A percentile compares a stretch with the other conserved stretches of the same genome.
These are phyloP conservation scores for Kwoniella sp. DNA, from an alignment of 768 basidiomycete genomes.

Conservation along the genomic window DNA sequence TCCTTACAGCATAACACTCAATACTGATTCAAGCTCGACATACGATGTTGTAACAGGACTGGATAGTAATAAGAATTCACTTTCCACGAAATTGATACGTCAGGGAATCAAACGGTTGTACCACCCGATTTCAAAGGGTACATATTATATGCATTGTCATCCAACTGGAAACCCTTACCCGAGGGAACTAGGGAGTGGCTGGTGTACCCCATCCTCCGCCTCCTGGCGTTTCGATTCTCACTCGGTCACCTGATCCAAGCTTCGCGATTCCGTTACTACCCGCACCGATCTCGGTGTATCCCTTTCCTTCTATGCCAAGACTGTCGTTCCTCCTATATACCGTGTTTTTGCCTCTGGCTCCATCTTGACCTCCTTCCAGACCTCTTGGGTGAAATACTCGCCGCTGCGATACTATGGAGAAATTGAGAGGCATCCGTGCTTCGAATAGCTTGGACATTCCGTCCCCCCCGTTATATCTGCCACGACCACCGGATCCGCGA, in stretches of 20 bases:
- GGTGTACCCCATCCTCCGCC: slow-evolving; percentile 48
- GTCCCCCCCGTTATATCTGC: slow-evolving; percentile 41
- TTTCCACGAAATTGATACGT: too few relatives aligned
- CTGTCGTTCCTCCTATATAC: slow-evolving; percentile 22
- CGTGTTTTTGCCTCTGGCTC: slow-evolving; percentile 21
- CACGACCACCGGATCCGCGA: slow-evolving; percentile 36
- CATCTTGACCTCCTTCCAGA: slow-evolving; percentile 58
- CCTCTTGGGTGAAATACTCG: slow-evolving; percentile 44
- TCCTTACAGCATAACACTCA: not conserved
- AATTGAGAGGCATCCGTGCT: slow-evolving; percentile 37
- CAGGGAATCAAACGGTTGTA: not conserved
- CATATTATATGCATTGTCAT: too few relatives aligned
- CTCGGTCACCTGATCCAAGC: slow-evolving; percentile 34
- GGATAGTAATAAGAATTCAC: too few relatives aligned
- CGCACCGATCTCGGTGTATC: slow-evolving; percentile 20
- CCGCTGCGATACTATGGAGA: slow-evolving; percentile 42
- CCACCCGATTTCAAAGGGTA: too few relatives aligned
- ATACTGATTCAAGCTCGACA: not conserved
- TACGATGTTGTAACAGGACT: not conserved
- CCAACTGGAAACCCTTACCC: too few relatives aligned
- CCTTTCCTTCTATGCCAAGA: slow-evolving; percentile 15
- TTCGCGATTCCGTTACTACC: slow-evolving; percentile 38
- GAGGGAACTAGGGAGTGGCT: too few relatives aligned
- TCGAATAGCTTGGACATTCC: slow-evolving; percentile 46
- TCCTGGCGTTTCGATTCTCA: slow-evolving; percentile 40